Conservation (phyloP, 345 rosid genomes). For the Heritiera fomes region DNA sequence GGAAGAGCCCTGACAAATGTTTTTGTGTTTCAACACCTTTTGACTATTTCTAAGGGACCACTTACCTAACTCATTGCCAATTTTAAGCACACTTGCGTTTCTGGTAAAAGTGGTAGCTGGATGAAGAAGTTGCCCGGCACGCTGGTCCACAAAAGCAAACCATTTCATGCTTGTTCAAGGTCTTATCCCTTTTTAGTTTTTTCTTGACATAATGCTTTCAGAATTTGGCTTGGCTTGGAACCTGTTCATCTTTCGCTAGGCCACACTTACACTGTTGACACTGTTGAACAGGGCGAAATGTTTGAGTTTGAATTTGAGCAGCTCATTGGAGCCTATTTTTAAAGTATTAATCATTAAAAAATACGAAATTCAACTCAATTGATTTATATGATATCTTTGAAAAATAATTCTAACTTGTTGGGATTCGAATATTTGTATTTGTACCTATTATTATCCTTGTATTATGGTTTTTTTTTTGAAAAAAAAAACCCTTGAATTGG, state of each 20-base stretch:
- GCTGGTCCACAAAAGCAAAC: not conserved
- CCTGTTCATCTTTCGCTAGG: not conserved
- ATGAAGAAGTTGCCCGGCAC: not conserved
- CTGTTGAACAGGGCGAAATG: not conserved
- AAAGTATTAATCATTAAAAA: too few species aligned
- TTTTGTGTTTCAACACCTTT: slow-evolving; percentile 3
- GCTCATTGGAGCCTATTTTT: not conserved
- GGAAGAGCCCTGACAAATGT: not conserved
- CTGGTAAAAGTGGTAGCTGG: not conserved
- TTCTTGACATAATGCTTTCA: too few species aligned
- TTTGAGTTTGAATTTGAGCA: not conserved
- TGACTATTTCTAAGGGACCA: slow-evolving; percentile 11
- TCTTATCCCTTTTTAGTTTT: not conserved
- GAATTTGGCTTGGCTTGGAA: too few species aligned
- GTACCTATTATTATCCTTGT: too few species aligned
- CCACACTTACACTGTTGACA: not conserved
- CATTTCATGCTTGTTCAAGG: not conserved
- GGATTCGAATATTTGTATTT: too few species aligned
- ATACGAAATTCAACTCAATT: too few species aligned
- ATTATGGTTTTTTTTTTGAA: too few species aligned
- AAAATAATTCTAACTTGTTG: too few species aligned
- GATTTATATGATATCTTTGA: too few species aligned
- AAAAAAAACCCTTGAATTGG: too few species aligned
- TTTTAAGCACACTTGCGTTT: not conserved
- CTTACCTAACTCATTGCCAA: not conserved